Evolutionary conservation across 176 grass and related monocot species (phyloP).

Genomic region (Juncus inflexus): DNA sequence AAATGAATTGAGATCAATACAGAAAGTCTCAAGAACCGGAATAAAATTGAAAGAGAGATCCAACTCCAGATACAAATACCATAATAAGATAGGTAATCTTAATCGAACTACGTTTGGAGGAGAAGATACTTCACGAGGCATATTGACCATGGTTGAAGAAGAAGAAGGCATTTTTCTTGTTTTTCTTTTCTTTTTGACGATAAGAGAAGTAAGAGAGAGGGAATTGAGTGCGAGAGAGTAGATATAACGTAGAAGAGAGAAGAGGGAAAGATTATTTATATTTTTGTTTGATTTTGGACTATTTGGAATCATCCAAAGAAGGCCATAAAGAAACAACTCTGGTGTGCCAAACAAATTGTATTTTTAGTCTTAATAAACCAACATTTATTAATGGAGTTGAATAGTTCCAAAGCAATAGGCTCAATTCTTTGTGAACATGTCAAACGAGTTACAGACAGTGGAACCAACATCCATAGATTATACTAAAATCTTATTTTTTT

Average conservation of each 20-base stretch:
- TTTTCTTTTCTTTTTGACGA: not conserved
- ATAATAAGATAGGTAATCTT: conserved; percentile 15
- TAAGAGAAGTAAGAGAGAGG: not conserved
- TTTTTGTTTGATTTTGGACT: conserved; percentile 19
- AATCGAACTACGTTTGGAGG: conserved; percentile 14
- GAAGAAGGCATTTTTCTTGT: conserved; percentile 1
- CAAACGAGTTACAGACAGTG: too few relatives aligned
- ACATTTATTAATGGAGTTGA: too few relatives aligned
- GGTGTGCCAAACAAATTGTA: too few relatives aligned
- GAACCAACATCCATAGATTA: too few relatives aligned
- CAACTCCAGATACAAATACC: conserved; percentile 23
- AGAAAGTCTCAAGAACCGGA: conserved; percentile 10
- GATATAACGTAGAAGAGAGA: not conserved
- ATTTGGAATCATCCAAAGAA: too few relatives aligned
- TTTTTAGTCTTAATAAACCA: too few relatives aligned
- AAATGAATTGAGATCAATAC: conserved; percentile 17
- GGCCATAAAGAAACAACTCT: too few relatives aligned
- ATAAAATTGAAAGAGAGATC: conserved; percentile 23
- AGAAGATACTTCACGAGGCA: conserved; percentile 11
- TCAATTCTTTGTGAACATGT: too few relatives aligned
- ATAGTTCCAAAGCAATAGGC: too few relatives aligned
- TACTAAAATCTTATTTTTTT: too few relatives aligned
- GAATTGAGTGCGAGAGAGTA: not conserved
- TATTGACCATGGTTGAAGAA: conserved; percentile 6
- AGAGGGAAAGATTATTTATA: conserved; percentile 4